phyloP scores from a whole-genome alignment of 257 asterid genomes.

The Capsicum pubescens region DNA sequence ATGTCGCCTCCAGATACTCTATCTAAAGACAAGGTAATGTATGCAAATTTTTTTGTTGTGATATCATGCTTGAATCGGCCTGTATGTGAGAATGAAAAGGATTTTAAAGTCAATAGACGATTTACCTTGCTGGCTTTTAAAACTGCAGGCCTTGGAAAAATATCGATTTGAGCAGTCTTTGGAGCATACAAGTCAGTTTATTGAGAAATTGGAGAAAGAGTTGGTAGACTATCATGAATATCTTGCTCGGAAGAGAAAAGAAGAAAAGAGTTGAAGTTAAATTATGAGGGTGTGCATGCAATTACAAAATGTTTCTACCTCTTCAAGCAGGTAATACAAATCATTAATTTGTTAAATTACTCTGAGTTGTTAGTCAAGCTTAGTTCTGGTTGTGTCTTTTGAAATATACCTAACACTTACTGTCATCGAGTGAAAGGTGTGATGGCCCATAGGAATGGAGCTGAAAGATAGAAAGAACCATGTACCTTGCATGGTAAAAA shows the following conservation, averaged over 20 bases:
- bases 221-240: constrained; percentile 76
- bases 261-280: constrained; percentile 33
- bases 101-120: neutral
- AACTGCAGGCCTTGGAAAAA: constrained; percentile 80
- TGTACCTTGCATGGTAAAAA: neutral
- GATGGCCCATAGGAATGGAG: neutral
- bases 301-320: constrained; percentile 18
- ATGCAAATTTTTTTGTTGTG: constrained; percentile 6
- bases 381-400: constrained; percentile 15
- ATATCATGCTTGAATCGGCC: neutral
- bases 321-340: neutral
- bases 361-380: neutral
- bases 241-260: constrained; percentile 58
- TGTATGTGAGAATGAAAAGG: neutral
- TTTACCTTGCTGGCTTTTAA: neutral
- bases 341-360: neutral
- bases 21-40: constrained; percentile 86
- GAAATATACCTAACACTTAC: neutral
- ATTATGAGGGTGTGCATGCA: neutral
- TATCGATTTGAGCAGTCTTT: constrained; percentile 77
- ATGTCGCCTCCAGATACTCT: constrained; percentile 91
- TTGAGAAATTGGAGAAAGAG: constrained; percentile 89
- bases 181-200: constrained; percentile 88
- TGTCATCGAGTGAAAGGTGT: neutral
- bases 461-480: neutral